Base-by-base conservation (phyloP, 1,139 yeast genomes). In the Candida labiduridarum region DNA sequence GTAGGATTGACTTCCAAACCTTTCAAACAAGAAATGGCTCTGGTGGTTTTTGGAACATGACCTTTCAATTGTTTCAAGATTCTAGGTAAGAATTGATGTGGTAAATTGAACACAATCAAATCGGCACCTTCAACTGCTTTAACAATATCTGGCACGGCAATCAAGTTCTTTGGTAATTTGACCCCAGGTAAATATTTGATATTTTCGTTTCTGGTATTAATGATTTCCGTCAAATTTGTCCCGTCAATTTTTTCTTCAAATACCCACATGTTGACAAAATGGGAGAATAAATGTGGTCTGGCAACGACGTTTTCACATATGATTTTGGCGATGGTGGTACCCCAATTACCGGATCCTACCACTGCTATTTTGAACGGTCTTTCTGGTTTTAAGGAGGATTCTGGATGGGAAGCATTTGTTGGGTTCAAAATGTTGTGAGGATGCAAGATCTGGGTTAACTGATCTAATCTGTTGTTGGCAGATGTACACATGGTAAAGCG, bases 261-360 rank as follows among this genome's bases (percentile, higher is more conserved):
- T 29, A 92, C 98, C 98, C 98, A 92, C 97, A 92, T 91, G 60
- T 84, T 82, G 44, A 92, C 97, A 46, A 79, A 72, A 51, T 73
- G 69, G 48, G 81, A 79, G 65, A 92, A 92, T 56, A 88, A 69
- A 41, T 82, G 76, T 22, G 90, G 84, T 71, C 87, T 79, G 59
- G 80, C 85, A 40, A 76, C 76, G 44, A 92, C 75, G 71, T 90
- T 91, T 70, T 92, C 97, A 35, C 97, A 91, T 38, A 91, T 85
- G 47, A 92, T 86, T 72, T 92, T 92, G 57, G 97, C 97, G 49
- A 92, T 90, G 6, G 97, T 92, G 35, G 97, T 89, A 52, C 98
- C 98, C 97, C 94, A 87, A 67, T 87, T 87, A 62, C 94, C 94
- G 11, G 91, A 85, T 36, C 94, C 94, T 54, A 87, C 79, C 54